A percentile compares a stretch with the other conserved stretches of the same genome.
Evolutionary conservation across 129 eudicot genomes (phyloP).

Genomic region (Lonicera japonica): DNA sequence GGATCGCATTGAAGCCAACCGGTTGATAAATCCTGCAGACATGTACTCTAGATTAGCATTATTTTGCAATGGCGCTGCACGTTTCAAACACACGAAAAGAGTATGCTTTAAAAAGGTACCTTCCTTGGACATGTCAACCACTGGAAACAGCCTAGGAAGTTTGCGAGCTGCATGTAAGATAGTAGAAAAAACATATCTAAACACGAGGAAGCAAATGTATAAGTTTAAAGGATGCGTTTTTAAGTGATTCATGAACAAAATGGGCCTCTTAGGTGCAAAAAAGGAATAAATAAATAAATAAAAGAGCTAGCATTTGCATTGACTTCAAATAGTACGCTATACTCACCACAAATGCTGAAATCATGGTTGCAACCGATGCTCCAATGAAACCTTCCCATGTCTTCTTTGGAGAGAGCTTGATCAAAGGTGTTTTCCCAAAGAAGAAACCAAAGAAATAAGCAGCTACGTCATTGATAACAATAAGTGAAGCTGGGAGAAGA

Average conservation of each 20-base stretch:
- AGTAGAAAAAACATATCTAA: no score
- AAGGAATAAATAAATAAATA: no score
- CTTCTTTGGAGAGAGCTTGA: constrained; percentile 81
- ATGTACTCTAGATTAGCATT: constrained; percentile 4
- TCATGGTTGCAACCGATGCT: constrained; percentile 65
- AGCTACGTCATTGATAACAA: constrained; percentile 67
- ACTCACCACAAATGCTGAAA: constrained; percentile 74
- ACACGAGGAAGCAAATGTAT: no score
- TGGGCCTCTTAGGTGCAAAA: no score
- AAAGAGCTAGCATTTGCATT: background rate
- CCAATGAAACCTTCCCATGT: constrained; percentile 96
- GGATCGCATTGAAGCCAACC: constrained; percentile 93
- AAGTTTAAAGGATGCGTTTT: background rate
- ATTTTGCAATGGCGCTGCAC: constrained; percentile 2
- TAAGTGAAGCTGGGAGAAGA: constrained; percentile 75
- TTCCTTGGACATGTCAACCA: constrained; percentile 92
- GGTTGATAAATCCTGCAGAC: constrained; percentile 71
- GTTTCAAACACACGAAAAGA: background rate
- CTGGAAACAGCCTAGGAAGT: constrained; percentile 55
- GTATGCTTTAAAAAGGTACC: no score
- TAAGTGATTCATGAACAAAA: background rate
- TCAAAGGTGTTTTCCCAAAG: constrained; percentile 82
- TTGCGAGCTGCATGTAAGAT: constrained; percentile 52
- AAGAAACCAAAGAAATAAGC: constrained; percentile 81
- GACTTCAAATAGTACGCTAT: background rate